Evolutionary conservation across 768 basidiomycete genomes (phyloP).

Genomic region (Boletus fagicola): DNA sequence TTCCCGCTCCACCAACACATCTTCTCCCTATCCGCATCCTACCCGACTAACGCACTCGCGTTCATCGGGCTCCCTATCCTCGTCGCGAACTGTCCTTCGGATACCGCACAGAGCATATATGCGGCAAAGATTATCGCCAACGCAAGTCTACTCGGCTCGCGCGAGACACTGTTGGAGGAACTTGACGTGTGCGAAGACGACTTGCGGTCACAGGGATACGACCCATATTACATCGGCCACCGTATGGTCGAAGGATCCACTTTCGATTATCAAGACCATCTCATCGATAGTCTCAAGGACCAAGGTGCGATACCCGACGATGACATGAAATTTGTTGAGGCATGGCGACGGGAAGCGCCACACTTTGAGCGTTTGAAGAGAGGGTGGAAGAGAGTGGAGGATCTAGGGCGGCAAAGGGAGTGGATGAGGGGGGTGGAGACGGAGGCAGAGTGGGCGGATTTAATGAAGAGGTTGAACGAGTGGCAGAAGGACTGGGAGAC

Average conservation of each 20-base stretch:
- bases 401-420: conserved; percentile 35
- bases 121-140: conserved; percentile 45
- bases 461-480: conserved; percentile 46
- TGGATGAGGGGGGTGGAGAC: conserved; percentile 52
- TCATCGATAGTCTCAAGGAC: conserved; percentile 12
- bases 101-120: conserved; percentile 51
- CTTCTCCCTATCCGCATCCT: conserved; percentile 46
- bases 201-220: conserved; percentile 41
- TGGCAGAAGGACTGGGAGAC: conserved; percentile 57
- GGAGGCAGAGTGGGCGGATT: conserved; percentile 49
- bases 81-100: conserved; percentile 48
- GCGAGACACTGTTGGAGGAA: conserved; percentile 39
- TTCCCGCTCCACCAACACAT: conserved; percentile 55
- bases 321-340: conserved; percentile 47
- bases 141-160: conserved; percentile 39
- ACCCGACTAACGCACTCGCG: conserved; percentile 51
- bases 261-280: conserved; percentile 43
- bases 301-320: conserved; percentile 40
- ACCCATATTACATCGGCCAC: conserved; percentile 53
- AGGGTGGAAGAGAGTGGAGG: conserved; percentile 47
- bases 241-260: conserved; percentile 34
- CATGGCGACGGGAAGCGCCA: conserved; percentile 43
- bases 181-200: conserved; percentile 42
- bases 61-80: conserved; percentile 53
- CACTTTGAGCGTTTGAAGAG: conserved; percentile 36